Percentiles rank a stretch among this genome's conserved stretches.
Conservation (phyloP, 768 basidiomycete species). For the Dictyophora rubrovolvata region DNA sequence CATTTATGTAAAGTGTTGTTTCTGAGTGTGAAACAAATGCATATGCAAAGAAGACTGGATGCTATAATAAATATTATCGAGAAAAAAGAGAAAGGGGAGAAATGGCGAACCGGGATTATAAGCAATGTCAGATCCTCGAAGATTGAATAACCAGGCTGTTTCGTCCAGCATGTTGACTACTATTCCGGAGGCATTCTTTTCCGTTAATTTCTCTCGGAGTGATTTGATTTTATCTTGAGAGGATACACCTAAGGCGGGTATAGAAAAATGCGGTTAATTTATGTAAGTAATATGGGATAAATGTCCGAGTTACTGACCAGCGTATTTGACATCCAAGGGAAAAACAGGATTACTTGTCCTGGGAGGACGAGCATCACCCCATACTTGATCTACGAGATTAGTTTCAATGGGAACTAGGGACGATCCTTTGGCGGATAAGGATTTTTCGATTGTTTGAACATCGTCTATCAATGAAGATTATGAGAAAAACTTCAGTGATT, state of each 20-base stretch:
- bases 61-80: background rate
- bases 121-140: conserved; percentile 85
- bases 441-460: conserved; percentile 48
- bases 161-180: conserved; percentile 90
- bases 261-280: background rate
- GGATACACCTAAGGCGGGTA: conserved; percentile 37
- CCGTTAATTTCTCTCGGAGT: conserved; percentile 56
- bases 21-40: conserved; percentile 57
- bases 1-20: conserved; percentile 62
- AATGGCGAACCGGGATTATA: conserved; percentile 57
- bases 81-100: background rate
- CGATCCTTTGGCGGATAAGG: conserved; percentile 45
- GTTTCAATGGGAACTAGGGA: conserved; percentile 50
- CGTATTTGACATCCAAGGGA: conserved; percentile 61
- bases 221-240: conserved; percentile 56
- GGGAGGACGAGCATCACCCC: conserved; percentile 56
- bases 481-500: background rate
- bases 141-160: conserved; percentile 88
- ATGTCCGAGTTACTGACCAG: conserved; percentile 34
- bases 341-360: conserved; percentile 61
- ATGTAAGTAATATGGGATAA: background rate
- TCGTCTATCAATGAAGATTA: conserved; percentile 35
- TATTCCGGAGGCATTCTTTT: conserved; percentile 40
- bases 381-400: conserved; percentile 76
- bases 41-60: conserved; percentile 82